Base-by-base conservation (phyloP, 495 filamentous ascomycete species). In the Trichodelitschia bisporula region DNA sequence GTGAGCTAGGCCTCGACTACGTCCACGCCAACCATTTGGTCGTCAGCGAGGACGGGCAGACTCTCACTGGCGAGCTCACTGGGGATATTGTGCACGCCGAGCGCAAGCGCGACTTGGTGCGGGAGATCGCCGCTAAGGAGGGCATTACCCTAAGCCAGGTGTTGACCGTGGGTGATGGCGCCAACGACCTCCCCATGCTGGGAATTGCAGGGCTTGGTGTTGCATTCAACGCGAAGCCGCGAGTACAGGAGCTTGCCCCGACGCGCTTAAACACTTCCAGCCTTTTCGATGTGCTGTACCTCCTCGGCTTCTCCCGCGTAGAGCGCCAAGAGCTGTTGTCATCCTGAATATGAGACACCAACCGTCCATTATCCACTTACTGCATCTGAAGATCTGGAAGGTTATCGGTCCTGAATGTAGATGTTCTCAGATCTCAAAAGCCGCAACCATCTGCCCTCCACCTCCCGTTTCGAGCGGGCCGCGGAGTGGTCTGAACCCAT, bases 151-250 rank as follows among this genome's bases (percentile, higher is more conserved):
- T 83, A 11, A 57, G 69, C n/a, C 73, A 89, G 50, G 72, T 76
- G 9, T 53, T 93, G 17, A 76, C 78, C 6, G 72, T 93, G 1
- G 86, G 86, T 9, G 86, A 97, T 43, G 86, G 86, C 15, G 83
- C 86, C 23, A 97, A 97, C 42, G 86, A 97, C 43, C 56, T 97
- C 21, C 59, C 74, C 25, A 97, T 97, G 86, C 77, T 97, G 53
- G 59, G 64, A 17, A 67, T 67, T 29, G 84, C 86, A 12, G 86
- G 84, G 3, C 50, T 93, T 33, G 86, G 86, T 3, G 69, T 95
- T 23, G 86, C 86, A 10, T 91, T 80, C 64, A 77, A 82, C 48
- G 86, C 86, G 15, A 97, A 97, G 57, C 73, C 72, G 30, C 67
- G 65, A 39, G 86, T 97, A 33, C 86, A 97, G 56, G 62, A 72